Conservation (phyloP, 768 basidiomycete species). For the Tricholoma matsutake region DNA sequence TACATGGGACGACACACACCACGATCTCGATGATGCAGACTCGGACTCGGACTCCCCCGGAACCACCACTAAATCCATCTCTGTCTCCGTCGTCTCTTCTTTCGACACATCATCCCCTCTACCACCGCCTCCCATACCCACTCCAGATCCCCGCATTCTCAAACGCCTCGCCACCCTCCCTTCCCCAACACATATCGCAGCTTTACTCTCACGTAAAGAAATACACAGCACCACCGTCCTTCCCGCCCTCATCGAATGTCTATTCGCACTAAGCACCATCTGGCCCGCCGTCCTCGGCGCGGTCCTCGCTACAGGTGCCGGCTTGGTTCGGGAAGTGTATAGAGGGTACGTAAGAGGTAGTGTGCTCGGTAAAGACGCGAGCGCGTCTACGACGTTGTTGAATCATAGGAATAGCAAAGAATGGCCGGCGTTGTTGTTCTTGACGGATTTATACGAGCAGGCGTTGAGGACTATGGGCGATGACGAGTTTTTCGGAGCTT, state of each 20-base stretch:
- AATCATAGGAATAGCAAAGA: constrained; percentile 10
- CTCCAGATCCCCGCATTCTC: constrained; percentile 55
- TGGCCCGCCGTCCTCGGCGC: constrained; percentile 60
- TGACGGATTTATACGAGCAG: constrained; percentile 80
- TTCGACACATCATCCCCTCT: constrained; percentile 21
- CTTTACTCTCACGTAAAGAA: constrained; percentile 40
- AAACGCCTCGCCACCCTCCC: constrained; percentile 63
- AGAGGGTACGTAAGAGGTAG: constrained; percentile 60
- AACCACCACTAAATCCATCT: constrained; percentile 33
- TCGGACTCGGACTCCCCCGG: constrained; percentile 29
- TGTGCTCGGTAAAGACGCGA: constrained; percentile 48
- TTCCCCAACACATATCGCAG: constrained; percentile 47
- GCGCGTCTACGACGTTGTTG: not conserved
- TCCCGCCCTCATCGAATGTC: constrained; percentile 50
- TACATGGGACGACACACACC: constrained; percentile 19
- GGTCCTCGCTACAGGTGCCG: constrained; percentile 55
- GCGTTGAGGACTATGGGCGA: constrained; percentile 90
- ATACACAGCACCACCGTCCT: constrained; percentile 36
- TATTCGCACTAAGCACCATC: constrained; percentile 53
- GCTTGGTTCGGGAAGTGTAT: constrained; percentile 74
- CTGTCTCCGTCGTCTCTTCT: constrained; percentile 36
- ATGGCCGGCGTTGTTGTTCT: constrained; percentile 74
- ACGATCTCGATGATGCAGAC: constrained; percentile 39
- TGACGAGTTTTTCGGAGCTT: constrained; percentile 85
- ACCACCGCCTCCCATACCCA: constrained; percentile 37